Percentiles rank a stretch among this genome's conserved stretches.
Evolutionary conservation across 352 stramenopile species (phyloP).

Genomic region (Globisporangium yorkense): DNA sequence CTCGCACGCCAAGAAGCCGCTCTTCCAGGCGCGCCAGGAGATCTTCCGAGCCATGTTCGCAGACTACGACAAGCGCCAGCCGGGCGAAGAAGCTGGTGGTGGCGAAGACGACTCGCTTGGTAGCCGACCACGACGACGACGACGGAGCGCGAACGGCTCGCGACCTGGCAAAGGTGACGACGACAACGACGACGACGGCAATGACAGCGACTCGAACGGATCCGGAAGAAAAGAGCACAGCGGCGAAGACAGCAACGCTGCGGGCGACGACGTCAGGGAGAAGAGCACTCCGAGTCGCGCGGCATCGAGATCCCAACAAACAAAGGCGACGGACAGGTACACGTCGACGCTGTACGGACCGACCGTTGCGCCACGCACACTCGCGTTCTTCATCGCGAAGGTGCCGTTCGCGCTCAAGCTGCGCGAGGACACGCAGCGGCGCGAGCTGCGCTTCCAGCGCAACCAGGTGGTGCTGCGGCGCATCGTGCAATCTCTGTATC

Average conservation of each 20-base stretch:
- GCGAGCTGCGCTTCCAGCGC: conserved; percentile 25
- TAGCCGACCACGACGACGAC: conserved; percentile 5
- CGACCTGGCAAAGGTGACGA: background rate
- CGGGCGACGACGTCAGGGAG: background rate
- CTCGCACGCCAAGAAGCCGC: conserved; percentile 16
- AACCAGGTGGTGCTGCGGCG: conserved; percentile 40
- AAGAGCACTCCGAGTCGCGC: background rate
- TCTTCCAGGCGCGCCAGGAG: conserved; percentile 33
- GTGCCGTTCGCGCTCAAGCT: conserved; percentile 39
- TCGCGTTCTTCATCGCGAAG: conserved; percentile 41
- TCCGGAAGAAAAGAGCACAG: conserved; percentile 1
- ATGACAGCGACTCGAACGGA: background rate
- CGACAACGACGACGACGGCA: background rate
- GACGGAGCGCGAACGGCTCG: background rate
- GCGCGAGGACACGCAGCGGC: conserved; percentile 26
- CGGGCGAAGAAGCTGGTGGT: background rate
- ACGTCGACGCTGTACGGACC: conserved; percentile 9
- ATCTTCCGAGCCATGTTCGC: conserved; percentile 40
- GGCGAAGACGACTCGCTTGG: conserved; percentile 3
- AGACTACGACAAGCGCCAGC: conserved; percentile 25
- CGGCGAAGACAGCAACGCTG: background rate
- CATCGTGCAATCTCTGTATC: conserved; percentile 48
- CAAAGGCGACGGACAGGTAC: background rate
- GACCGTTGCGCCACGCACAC: conserved; percentile 15
- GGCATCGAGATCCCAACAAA: background rate